These are phyloP conservation scores for Pleoardoris graminearum DNA, from an alignment of 2,329 filamentous ascomycete species.

Conservation along the genomic window DNA sequence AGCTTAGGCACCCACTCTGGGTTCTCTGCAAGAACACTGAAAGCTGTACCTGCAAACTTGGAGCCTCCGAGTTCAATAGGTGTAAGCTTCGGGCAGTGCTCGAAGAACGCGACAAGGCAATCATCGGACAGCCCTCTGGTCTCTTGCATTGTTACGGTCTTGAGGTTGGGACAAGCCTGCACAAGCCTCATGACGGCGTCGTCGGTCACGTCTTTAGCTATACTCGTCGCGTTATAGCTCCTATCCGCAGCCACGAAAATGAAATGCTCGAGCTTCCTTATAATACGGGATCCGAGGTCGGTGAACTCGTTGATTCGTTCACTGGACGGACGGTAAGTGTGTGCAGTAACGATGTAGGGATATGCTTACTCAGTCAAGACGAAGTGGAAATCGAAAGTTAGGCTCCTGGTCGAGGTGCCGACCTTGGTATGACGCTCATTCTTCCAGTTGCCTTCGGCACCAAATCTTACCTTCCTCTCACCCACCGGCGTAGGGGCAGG, in stretches of 20 bases:
- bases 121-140: background rate
- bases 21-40: background rate
- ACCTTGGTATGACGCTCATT: no score
- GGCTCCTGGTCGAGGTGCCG: no score
- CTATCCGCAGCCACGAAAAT: background rate
- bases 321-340: background rate
- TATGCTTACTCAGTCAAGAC: background rate
- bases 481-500: no score
- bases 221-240: background rate
- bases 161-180: no score
- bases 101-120: background rate
- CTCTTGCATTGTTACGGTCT: background rate
- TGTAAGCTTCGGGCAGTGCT: background rate
- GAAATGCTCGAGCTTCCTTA: background rate
- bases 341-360: background rate
- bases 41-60: background rate
- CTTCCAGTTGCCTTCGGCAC: no score
- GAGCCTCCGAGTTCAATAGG: background rate
- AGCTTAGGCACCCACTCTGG: background rate
- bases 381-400: no score
- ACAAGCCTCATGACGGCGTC: no score
- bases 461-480: no score
- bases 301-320: background rate
- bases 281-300: background rate
- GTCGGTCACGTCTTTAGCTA: background rate